These are phyloP conservation scores for Salicornia ramosissima DNA, from an alignment of 148 eudicot genomes.

Conservation along the genomic window DNA sequence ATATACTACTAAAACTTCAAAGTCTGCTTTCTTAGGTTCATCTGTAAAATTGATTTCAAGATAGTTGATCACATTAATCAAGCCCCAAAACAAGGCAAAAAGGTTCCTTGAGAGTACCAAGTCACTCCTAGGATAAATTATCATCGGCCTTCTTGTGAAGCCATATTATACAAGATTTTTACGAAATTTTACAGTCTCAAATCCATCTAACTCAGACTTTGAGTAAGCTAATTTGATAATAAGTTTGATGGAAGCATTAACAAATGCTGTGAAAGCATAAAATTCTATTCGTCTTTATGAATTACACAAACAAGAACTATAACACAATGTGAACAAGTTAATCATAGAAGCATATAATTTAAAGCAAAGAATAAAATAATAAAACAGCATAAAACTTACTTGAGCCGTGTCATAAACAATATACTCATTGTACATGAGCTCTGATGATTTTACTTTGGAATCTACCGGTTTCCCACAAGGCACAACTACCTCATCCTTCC, in stretches of 20 bases:
- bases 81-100: too few species aligned
- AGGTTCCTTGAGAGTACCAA: too few species aligned
- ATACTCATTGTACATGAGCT: slow-evolving; percentile 92
- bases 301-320: not conserved
- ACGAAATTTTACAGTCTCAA: not conserved
- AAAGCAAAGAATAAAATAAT: not conserved
- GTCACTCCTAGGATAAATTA: too few species aligned
- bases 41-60: too few species aligned
- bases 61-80: too few species aligned
- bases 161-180: too few species aligned
- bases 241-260: not conserved
- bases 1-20: not conserved
- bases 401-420: slow-evolving; percentile 92
- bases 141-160: too few species aligned
- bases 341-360: not conserved
- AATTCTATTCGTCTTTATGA: not conserved
- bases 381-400: slow-evolving; percentile 43
- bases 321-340: not conserved
- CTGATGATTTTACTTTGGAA: slow-evolving; percentile 66
- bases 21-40: too few species aligned
- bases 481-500: slow-evolving; percentile 85
- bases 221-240: too few species aligned
- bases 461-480: slow-evolving; percentile 94
- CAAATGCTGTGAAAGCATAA: not conserved
- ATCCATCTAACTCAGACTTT: not conserved